A percentile compares a stretch with the other conserved stretches of the same genome.
Conservation (phyloP, 306 rosid genomes). For the Lablab purpureus region DNA sequence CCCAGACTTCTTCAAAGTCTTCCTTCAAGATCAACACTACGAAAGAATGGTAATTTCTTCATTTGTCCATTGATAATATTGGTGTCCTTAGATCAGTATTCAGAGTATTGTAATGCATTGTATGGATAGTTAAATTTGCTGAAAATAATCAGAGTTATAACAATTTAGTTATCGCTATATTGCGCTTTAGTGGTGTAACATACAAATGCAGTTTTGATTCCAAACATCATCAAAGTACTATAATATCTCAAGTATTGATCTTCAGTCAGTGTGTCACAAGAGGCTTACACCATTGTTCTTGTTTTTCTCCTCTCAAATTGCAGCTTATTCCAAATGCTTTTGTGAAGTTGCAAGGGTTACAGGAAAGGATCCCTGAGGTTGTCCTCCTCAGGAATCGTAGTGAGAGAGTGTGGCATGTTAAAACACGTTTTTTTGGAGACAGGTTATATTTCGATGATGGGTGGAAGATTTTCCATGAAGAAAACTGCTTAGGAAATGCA, state of each 20-base stretch:
- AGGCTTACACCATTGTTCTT: not conserved
- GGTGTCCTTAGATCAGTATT: not conserved
- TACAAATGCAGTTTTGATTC: not conserved
- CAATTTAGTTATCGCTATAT: not conserved
- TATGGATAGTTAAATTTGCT: not conserved
- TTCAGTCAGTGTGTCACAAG: not conserved
- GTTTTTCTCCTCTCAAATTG: not conserved
- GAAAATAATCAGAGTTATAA: constrained; percentile 6
- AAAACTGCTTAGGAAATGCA: constrained; percentile 6
- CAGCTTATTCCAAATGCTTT: constrained; percentile 47
- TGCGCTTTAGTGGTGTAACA: not conserved
- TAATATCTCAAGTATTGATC: constrained; percentile 4
- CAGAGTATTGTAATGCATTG: constrained; percentile 12
- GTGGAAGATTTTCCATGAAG: constrained; percentile 35
- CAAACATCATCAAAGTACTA: not conserved
- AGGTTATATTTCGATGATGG: constrained; percentile 34
- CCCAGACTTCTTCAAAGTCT: constrained; percentile 52
- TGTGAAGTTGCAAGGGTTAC: not conserved
- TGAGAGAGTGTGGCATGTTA: constrained; percentile 43
- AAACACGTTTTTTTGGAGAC: not conserved
- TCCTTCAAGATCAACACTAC: not conserved
- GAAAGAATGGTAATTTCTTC: constrained; percentile 47
- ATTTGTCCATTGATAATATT: not conserved
- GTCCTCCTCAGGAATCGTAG: constrained; percentile 28
- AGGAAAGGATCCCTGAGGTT: not conserved